phyloP scores from a whole-genome alignment of 257 asterid genomes.

The Solanum lignicaule region DNA sequence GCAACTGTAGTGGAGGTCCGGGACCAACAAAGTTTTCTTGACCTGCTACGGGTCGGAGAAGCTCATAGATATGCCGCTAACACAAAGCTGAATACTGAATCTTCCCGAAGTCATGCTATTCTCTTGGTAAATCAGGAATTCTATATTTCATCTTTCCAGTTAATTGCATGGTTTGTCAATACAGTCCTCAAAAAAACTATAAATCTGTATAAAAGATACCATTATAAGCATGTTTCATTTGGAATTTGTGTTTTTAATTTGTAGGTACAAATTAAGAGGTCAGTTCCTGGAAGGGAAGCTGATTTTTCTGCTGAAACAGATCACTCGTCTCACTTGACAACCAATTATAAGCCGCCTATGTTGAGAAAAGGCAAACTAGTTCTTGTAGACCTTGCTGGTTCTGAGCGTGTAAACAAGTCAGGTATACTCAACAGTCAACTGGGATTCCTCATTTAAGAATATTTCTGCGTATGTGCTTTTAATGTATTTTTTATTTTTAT shows the following conservation, averaged over 20 bases:
- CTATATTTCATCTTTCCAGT: neutral
- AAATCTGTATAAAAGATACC: neutral
- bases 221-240: neutral
- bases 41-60: conserved; percentile 85
- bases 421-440: conserved; percentile 32
- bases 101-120: conserved; percentile 99
- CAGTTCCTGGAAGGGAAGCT: conserved; percentile 44
- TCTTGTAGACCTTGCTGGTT: conserved; percentile 99
- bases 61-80: conserved; percentile 98
- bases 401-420: conserved; percentile 94
- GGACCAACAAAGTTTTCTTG: conserved; percentile 81
- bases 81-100: conserved; percentile 94
- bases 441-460: neutral
- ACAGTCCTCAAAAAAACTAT: neutral
- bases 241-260: neutral
- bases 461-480: neutral
- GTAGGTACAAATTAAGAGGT: conserved; percentile 89
- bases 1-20: conserved; percentile 78
- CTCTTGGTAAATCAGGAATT: conserved; percentile 61
- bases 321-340: conserved; percentile 41
- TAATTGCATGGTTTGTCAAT: neutral
- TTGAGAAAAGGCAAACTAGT: conserved; percentile 87
- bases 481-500: neutral
- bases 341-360: conserved; percentile 66
- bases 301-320: conserved; percentile 51